Conservation (phyloP, 225 moss, liverwort and hornwort species). For the Neckera pumila region DNA sequence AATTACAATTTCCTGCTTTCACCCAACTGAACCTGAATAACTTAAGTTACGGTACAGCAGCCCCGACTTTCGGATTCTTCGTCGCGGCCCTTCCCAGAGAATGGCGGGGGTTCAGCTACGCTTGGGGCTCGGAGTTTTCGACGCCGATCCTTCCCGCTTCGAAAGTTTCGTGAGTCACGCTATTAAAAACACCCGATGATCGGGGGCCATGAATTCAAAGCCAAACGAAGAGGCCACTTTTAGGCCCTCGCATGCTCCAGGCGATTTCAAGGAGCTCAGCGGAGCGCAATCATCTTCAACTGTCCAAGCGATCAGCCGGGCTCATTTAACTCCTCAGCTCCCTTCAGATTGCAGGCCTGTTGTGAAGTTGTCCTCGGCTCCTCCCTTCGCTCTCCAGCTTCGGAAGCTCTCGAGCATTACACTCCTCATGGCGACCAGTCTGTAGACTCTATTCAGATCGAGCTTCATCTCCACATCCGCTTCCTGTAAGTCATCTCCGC, state of each 20-base stretch:
- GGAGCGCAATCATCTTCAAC: neutral
- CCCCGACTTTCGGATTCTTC: neutral
- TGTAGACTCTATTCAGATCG: neutral
- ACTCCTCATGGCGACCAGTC: neutral
- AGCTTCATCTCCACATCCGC: neutral
- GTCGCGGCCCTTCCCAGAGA: neutral
- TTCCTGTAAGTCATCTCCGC: neutral
- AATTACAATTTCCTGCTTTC: neutral
- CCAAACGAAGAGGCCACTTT: neutral
- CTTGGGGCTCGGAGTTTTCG: neutral
- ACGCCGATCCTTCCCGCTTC: neutral
- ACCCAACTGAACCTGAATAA: neutral
- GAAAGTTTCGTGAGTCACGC: neutral
- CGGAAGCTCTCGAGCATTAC: neutral
- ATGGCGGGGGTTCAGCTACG: neutral
- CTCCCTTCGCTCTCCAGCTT: neutral
- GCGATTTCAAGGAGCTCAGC: neutral
- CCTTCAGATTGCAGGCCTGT: neutral
- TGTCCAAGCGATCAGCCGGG: neutral
- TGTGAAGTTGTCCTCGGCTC: too few species aligned
- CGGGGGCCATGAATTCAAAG: neutral
- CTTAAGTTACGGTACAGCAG: neutral
- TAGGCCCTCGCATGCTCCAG: neutral
- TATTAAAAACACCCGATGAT: neutral
- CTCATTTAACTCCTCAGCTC: neutral